Conservation (phyloP, 1,139 yeast species). For the Geotrichum australiense region DNA sequence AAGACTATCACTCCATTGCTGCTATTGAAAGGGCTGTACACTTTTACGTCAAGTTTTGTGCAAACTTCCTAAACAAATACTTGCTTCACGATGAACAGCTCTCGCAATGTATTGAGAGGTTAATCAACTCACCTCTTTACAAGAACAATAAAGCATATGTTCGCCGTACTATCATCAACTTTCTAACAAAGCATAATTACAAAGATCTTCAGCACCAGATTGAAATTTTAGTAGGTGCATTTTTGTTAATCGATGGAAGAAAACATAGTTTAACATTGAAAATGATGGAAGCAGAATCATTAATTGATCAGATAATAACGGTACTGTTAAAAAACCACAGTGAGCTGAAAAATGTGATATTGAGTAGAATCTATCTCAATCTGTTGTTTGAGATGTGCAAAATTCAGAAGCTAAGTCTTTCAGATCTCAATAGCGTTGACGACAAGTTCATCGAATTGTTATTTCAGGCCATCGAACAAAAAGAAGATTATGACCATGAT, state of each 20-base stretch:
- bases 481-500: slow-evolving; percentile 49
- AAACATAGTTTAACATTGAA: slow-evolving; percentile 39
- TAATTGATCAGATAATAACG: slow-evolving; percentile 40
- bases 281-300: slow-evolving; percentile 44
- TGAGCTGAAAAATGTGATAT: slow-evolving; percentile 19
- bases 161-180: slow-evolving; percentile 16
- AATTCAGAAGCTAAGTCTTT: slow-evolving; percentile 39
- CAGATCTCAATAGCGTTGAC: slow-evolving; percentile 44
- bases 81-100: slow-evolving; percentile 31
- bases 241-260: slow-evolving; percentile 44
- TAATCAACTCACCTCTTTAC: slow-evolving; percentile 29
- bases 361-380: slow-evolving; percentile 42
- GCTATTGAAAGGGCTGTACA: slow-evolving; percentile 25
- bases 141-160: slow-evolving; percentile 28
- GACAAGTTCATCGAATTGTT: slow-evolving; percentile 50
- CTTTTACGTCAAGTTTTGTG: slow-evolving; percentile 27
- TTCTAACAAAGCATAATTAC: background rate
- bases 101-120: slow-evolving; percentile 27
- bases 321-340: slow-evolving; percentile 32
- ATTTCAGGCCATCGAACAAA: slow-evolving; percentile 44
- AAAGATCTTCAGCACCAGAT: slow-evolving; percentile 18
- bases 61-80: slow-evolving; percentile 28
- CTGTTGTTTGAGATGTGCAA: slow-evolving; percentile 49
- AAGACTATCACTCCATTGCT: slow-evolving; percentile 26
- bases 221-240: slow-evolving; percentile 41